Percentiles rank a stretch among this genome's conserved stretches.
These are phyloP conservation scores for Pseudovirgaria hyperparasitica DNA, from an alignment of 2,329 filamentous ascomycete genomes.

Conservation along the genomic window DNA sequence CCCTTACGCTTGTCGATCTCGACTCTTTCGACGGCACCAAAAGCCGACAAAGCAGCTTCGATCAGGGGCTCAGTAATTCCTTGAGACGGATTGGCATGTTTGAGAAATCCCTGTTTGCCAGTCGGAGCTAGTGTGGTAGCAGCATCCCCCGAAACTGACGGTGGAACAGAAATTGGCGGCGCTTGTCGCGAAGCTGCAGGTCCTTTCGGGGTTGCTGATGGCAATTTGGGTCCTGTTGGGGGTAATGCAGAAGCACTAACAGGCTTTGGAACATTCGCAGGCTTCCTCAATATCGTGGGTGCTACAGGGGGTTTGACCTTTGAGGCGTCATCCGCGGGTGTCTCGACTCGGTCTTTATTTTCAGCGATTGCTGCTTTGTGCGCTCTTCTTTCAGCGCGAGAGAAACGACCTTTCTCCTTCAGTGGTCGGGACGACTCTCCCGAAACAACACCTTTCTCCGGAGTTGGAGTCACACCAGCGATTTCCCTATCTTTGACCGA, in stretches of 20 bases:
- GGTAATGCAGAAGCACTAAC: too few relatives aligned
- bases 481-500: conserved; percentile 15
- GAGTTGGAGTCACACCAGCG: conserved; percentile 7
- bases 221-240: conserved; percentile 6
- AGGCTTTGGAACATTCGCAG: conserved; percentile 10
- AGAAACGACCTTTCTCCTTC: conserved; percentile 20
- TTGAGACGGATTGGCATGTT: conserved; percentile 64
- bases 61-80: conserved; percentile 77
- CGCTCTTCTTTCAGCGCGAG: conserved; percentile 24
- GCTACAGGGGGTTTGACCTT: conserved; percentile 16
- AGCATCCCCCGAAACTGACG: conserved; percentile 5
- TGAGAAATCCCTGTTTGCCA: conserved; percentile 42
- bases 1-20: conserved; percentile 94
- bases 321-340: conserved; percentile 13
- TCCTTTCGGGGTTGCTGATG: conserved; percentile 16
- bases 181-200: conserved; percentile 16
- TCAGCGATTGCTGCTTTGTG: conserved; percentile 23
- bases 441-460: conserved; percentile 13
- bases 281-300: conserved; percentile 27
- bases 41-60: conserved; percentile 58
- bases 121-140: conserved; percentile 16
- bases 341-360: conserved; percentile 18
- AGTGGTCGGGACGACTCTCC: conserved; percentile 15
- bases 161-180: conserved; percentile 6
- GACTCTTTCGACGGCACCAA: conserved; percentile 63